Percentiles rank a stretch among this genome's conserved stretches.
phyloP scores from a whole-genome alignment of 2,329 filamentous ascomycete species.

The Penicillium hesseltinei region DNA sequence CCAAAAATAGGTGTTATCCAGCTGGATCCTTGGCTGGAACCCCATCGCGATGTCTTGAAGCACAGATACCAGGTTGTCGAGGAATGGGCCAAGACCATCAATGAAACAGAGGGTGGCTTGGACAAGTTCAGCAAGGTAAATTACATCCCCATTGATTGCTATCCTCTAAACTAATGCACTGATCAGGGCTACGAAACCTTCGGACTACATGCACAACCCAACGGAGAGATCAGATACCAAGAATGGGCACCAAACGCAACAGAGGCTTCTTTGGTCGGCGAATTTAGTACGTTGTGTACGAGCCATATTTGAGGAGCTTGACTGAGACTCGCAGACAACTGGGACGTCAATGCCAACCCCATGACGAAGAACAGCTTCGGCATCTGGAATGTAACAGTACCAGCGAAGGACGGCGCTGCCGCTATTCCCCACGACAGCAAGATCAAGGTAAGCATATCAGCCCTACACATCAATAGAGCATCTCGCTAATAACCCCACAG shows the following conservation, averaged over 20 bases:
- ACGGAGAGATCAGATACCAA: conserved; percentile 84
- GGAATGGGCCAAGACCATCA: conserved; percentile 80
- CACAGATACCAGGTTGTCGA: conserved; percentile 76
- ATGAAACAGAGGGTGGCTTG: conserved; percentile 80
- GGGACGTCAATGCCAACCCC: conserved; percentile 77
- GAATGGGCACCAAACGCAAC: conserved; percentile 95
- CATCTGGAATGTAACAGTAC: conserved; percentile 79
- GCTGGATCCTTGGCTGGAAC: conserved; percentile 85
- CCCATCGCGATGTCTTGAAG: conserved; percentile 75
- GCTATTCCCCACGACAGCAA: conserved; percentile 92
- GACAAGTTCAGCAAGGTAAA: conserved; percentile 84
- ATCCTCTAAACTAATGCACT: conserved; percentile 2
- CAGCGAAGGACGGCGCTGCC: conserved; percentile 69
- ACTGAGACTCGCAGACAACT: conserved; percentile 63
- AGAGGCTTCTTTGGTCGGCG: conserved; percentile 82
- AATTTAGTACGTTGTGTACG: conserved; percentile 70
- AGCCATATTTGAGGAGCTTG: conserved; percentile 10
- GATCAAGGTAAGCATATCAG: conserved; percentile 66
- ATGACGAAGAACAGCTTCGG: conserved; percentile 87
- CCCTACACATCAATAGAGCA: background rate
- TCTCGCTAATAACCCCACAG: conserved; percentile 45
- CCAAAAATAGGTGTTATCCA: conserved; percentile 68
- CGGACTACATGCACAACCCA: conserved; percentile 75
- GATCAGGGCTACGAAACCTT: conserved; percentile 77
- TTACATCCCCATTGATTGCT: background rate